phyloP scores from a whole-genome alignment of 2,329 filamentous ascomycete species.

The Lecanosticta acicola region DNA sequence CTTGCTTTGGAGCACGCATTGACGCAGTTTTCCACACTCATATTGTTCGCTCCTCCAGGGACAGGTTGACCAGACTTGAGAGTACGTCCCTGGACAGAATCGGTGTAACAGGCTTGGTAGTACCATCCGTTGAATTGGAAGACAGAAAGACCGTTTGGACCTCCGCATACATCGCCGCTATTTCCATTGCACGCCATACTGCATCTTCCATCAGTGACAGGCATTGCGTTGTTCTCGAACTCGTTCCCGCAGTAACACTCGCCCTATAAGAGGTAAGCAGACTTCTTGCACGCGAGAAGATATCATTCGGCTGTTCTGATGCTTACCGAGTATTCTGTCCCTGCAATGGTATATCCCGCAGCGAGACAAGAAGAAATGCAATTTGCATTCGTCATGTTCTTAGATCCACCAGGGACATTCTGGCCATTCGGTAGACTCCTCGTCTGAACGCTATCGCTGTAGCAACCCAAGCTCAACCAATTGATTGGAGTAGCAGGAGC shows the following conservation, averaged over 20 bases:
- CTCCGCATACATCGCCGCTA: conserved; percentile 25
- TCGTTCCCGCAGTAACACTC: conserved; percentile 23
- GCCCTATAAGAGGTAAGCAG: background rate
- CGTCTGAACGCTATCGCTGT: conserved; percentile 17
- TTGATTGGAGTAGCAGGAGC: conserved; percentile 18
- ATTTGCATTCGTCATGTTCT: conserved; percentile 21
- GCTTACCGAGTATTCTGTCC: conserved; percentile 20
- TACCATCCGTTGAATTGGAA: conserved; percentile 26
- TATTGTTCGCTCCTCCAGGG: conserved; percentile 18
- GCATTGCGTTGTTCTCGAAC: conserved; percentile 18
- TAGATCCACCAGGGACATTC: conserved; percentile 11
- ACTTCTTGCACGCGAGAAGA: background rate
- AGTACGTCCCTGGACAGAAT: conserved; percentile 15
- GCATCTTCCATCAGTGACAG: conserved; percentile 22
- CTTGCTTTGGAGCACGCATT: conserved; percentile 25
- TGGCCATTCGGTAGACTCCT: conserved; percentile 18
- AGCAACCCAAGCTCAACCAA: conserved; percentile 25
- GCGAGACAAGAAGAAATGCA: conserved; percentile 17
- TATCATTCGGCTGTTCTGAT: background rate
- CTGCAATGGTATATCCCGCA: conserved; percentile 18
- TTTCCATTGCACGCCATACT: conserved; percentile 28
- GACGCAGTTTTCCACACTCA: conserved; percentile 25
- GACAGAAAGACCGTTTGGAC: conserved; percentile 19
- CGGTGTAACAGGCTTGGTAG: conserved; percentile 23
- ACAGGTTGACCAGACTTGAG: conserved; percentile 19